Conservation (phyloP, 164 flowering plant species). For the Liquidambar formosana region DNA sequence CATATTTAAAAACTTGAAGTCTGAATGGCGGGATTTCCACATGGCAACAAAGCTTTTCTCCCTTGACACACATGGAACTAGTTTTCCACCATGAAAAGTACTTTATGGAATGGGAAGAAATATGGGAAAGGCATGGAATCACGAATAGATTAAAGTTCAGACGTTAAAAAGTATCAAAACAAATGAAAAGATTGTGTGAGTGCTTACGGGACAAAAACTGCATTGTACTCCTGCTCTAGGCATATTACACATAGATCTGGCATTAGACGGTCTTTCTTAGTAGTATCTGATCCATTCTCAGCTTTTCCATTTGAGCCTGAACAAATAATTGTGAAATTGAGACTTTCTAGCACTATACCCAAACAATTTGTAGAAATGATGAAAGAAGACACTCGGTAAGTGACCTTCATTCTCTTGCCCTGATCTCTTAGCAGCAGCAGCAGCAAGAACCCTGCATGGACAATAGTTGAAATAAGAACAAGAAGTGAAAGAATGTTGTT, state of each 20-base stretch:
- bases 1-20: not conserved
- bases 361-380: not conserved
- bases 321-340: slow-evolving; percentile 13
- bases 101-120: not conserved
- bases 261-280: slow-evolving; percentile 53
- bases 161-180: not conserved
- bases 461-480: slow-evolving; percentile 6
- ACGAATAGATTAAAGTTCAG: not conserved
- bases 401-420: slow-evolving; percentile 73
- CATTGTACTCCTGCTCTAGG: slow-evolving; percentile 88
- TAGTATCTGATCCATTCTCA: slow-evolving; percentile 54
- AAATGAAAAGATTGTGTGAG: slow-evolving; percentile 7
- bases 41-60: not conserved
- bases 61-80: not conserved
- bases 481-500: too few species aligned
- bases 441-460: slow-evolving; percentile 85
- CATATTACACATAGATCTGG: slow-evolving; percentile 96
- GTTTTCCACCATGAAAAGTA: too few species aligned
- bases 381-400: not conserved
- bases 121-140: not conserved
- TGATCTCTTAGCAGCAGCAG: slow-evolving; percentile 81
- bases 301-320: slow-evolving; percentile 45
- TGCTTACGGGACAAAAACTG: slow-evolving; percentile 95
- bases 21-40: not conserved
- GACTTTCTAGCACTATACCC: not conserved